A percentile compares a stretch with the other conserved stretches of the same genome.
Conservation (phyloP, 2,329 filamentous ascomycete genomes). For the Gnomoniopsis smithogilvyi region DNA sequence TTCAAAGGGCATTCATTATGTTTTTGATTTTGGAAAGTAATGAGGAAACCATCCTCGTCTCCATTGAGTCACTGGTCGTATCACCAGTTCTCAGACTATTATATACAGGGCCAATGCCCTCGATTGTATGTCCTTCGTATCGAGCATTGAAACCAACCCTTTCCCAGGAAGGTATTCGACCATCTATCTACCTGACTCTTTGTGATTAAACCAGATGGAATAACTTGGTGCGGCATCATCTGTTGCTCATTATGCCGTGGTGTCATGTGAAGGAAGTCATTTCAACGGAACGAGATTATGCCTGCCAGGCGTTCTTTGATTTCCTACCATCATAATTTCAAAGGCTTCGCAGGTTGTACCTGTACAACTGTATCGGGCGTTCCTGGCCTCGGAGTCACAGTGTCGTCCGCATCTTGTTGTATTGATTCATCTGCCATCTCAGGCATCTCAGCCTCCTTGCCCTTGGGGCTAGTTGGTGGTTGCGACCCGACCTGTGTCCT, state of each 20-base stretch:
- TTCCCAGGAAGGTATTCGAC: not conserved
- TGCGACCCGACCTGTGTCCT: slow-evolving; percentile 14
- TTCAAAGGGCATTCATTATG: too few species aligned
- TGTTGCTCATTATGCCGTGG: slow-evolving; percentile 5
- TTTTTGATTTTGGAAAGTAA: too few species aligned
- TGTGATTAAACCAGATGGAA: not conserved
- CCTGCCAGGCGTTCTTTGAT: not conserved
- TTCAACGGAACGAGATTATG: not conserved
- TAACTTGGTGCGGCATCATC: not conserved
- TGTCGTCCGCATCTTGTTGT: not conserved
- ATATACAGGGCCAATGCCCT: too few species aligned
- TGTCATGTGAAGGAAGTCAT: not conserved
- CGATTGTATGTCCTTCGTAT: too few species aligned
- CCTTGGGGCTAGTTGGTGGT: slow-evolving; percentile 15
- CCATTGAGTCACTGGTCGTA: too few species aligned
- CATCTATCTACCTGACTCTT: not conserved
- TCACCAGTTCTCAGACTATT: too few species aligned
- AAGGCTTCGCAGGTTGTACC: not conserved
- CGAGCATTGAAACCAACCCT: too few species aligned
- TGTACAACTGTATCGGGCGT: slow-evolving; percentile 13
- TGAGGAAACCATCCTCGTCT: too few species aligned
- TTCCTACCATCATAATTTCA: slow-evolving; percentile 3
- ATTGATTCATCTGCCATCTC: not conserved
- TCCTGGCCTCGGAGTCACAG: not conserved
- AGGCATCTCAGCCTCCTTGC: slow-evolving; percentile 3